These are phyloP conservation scores for Hyaloscypha bicolor DNA, from an alignment of 495 filamentous ascomycete species.

Conservation along the genomic window DNA sequence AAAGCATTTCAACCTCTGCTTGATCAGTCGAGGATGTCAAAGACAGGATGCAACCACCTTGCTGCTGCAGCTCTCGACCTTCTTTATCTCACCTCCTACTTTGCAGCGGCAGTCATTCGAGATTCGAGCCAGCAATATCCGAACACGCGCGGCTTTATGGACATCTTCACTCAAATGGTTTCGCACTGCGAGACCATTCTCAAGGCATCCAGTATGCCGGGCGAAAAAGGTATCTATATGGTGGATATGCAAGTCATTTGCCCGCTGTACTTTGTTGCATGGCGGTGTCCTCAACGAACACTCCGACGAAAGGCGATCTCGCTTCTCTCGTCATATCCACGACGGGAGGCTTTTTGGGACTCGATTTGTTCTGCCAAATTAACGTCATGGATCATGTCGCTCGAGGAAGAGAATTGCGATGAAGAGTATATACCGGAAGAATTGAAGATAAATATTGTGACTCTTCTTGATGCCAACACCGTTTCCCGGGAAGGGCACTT, in stretches of 20 bases:
- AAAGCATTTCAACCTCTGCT: not conserved
- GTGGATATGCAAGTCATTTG: not conserved
- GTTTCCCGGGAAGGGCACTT: not conserved
- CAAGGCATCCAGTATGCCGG: not conserved
- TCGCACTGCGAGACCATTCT: not conserved
- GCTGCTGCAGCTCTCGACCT: not conserved
- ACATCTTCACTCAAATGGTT: not conserved
- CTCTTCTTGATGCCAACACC: not conserved
- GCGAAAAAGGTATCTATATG: not conserved
- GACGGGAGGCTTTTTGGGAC: slow-evolving; percentile 5
- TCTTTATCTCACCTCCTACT: not conserved
- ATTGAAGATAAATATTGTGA: not conserved
- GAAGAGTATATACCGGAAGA: slow-evolving; percentile 9
- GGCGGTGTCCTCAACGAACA: slow-evolving; percentile 1
- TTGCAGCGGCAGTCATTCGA: not conserved
- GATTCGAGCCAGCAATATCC: not conserved
- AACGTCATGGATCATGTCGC: slow-evolving; percentile 3
- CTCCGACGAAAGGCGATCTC: not conserved
- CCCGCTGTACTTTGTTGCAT: not conserved
- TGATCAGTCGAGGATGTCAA: not conserved
- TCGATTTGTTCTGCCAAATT: not conserved
- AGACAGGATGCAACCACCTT: not conserved
- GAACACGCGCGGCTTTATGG: slow-evolving; percentile 4
- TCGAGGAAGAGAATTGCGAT: slow-evolving; percentile 9
- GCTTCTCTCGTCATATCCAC: not conserved